A percentile compares a stretch with the other conserved stretches of the same genome.
Evolutionary conservation across 805 yeast genomes (phyloP).

Genomic region (Metschnikowia kofuensis): DNA sequence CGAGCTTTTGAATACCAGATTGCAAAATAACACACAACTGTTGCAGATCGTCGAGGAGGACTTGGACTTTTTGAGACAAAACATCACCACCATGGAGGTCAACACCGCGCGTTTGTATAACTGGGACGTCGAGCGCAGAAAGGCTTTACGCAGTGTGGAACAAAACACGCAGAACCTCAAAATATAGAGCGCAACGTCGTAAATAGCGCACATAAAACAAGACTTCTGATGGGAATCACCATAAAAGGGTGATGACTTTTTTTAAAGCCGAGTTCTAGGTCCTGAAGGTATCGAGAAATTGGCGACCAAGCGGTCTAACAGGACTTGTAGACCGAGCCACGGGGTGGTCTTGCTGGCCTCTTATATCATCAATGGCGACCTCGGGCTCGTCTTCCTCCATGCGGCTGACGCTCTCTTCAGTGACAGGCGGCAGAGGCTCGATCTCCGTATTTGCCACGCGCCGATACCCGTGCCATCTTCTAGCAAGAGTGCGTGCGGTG

Average conservation of each 20-base stretch:
- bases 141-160: conserved; percentile 37
- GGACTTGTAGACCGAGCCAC: conserved; percentile 53
- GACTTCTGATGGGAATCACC: not conserved
- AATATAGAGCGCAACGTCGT: conserved; percentile 6
- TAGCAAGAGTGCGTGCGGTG: not conserved
- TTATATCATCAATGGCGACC: conserved; percentile 19
- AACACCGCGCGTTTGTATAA: conserved; percentile 90
- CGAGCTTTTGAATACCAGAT: conserved; percentile 59
- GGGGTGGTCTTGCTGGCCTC: conserved; percentile 9
- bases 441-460: conserved; percentile 5
- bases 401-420: not conserved
- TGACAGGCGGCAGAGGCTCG: conserved; percentile 5
- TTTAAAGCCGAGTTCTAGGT: conserved; percentile 26
- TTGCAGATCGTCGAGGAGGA: conserved; percentile 72
- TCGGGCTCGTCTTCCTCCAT: conserved; percentile 23
- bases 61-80: conserved; percentile 77
- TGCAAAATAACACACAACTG: conserved; percentile 59
- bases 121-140: conserved; percentile 83
- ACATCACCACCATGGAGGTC: conserved; percentile 96
- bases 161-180: conserved; percentile 24
- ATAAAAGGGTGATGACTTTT: too few species aligned
- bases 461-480: conserved; percentile 12
- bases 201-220: not conserved
- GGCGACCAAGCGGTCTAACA: conserved; percentile 57
- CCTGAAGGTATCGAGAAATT: conserved; percentile 59